Conservation (phyloP, 352 stramenopile species). For the Globisporangium ultimum region DNA sequence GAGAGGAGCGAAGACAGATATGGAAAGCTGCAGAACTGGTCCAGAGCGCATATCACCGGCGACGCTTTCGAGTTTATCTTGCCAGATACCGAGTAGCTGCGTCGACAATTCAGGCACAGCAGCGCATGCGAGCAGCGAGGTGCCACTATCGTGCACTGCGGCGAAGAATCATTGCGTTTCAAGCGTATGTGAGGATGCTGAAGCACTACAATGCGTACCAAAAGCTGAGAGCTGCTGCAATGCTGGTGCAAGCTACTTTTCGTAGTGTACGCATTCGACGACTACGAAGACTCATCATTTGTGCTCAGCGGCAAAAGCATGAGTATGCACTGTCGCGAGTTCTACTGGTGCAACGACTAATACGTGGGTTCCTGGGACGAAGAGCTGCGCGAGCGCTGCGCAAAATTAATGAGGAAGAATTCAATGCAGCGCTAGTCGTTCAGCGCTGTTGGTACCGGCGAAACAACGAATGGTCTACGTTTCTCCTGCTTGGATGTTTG, state of each 20-base stretch:
- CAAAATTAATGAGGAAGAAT: slow-evolving; percentile 30
- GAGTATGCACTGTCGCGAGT: slow-evolving; percentile 41
- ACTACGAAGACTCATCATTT: slow-evolving; percentile 54
- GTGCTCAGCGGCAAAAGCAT: slow-evolving; percentile 39
- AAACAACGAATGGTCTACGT: slow-evolving; percentile 85
- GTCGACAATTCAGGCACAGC: slow-evolving; percentile 53
- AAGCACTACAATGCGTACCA: slow-evolving; percentile 39
- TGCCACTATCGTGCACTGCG: slow-evolving; percentile 25
- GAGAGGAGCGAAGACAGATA: slow-evolving; percentile 46
- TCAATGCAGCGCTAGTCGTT: slow-evolving; percentile 62
- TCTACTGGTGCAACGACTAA: slow-evolving; percentile 50
- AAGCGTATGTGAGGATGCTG: slow-evolving; percentile 53
- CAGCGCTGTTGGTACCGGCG: slow-evolving; percentile 78
- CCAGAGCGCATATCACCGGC: slow-evolving; percentile 48
- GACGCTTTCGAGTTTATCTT: slow-evolving; percentile 53
- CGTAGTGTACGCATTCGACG: slow-evolving; percentile 41
- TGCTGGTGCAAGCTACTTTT: slow-evolving; percentile 63
- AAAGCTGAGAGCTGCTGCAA: slow-evolving; percentile 31
- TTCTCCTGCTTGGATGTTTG: slow-evolving; percentile 75
- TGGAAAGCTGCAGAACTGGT: slow-evolving; percentile 59
- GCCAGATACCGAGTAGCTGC: slow-evolving; percentile 48
- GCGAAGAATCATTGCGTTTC: slow-evolving; percentile 45
- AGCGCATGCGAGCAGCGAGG: slow-evolving; percentile 46
- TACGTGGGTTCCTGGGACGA: slow-evolving; percentile 52
- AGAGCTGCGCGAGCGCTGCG: slow-evolving; percentile 22